These are phyloP conservation scores for Lycium ferocissimum DNA, from an alignment of 257 asterid genomes.

Conservation along the genomic window DNA sequence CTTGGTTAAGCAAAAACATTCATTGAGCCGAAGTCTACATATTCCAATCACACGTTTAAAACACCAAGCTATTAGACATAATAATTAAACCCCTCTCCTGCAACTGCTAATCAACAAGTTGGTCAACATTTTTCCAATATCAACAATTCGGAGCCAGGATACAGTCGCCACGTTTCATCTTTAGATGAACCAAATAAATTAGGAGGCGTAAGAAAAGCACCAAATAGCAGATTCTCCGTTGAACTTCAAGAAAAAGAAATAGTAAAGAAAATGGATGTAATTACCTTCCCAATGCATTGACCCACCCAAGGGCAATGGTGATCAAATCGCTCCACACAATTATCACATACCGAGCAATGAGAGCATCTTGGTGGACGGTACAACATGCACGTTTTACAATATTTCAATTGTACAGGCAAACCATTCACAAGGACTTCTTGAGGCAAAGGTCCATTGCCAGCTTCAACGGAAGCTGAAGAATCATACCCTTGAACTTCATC, in stretches of 20 bases:
- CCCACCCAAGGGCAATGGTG: slow-evolving; percentile 96
- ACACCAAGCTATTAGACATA: background rate
- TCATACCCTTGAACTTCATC: slow-evolving; percentile 44
- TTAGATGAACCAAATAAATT: background rate
- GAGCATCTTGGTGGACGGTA: slow-evolving; percentile 90
- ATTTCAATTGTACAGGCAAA: slow-evolving; percentile 63
- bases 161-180: background rate
- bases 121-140: background rate
- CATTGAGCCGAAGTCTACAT: background rate
- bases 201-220: background rate
- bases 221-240: background rate
- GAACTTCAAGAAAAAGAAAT: slow-evolving; percentile 20
- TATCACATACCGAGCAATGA: slow-evolving; percentile 80
- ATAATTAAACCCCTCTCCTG: background rate
- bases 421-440: slow-evolving; percentile 69
- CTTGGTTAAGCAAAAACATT: background rate
- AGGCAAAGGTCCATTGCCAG: slow-evolving; percentile 43
- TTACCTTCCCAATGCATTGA: slow-evolving; percentile 82
- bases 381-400: slow-evolving; percentile 78
- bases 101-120: background rate
- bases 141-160: slow-evolving; percentile 1
- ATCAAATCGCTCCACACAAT: slow-evolving; percentile 85
- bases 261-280: background rate
- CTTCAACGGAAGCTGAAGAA: slow-evolving; percentile 41
- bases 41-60: too few species aligned